phyloP scores from a whole-genome alignment of 257 asterid species.

The Nicotiana noctiflora region DNA sequence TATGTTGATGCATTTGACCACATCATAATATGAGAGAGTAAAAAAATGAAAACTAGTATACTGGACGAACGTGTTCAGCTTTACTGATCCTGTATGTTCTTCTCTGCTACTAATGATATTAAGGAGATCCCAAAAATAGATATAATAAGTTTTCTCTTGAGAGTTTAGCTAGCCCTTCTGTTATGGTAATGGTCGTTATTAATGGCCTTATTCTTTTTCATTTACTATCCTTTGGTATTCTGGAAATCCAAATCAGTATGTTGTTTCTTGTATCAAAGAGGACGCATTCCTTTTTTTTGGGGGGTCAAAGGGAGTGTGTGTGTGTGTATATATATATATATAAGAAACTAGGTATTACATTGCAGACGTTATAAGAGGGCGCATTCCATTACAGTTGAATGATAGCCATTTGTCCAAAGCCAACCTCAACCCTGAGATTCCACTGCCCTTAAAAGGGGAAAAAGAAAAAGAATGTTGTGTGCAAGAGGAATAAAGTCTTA shows the following conservation, averaged over 20 bases:
- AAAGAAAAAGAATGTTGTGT: background rate
- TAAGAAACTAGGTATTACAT: too few species aligned
- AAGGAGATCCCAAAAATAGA: background rate
- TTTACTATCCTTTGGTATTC: background rate
- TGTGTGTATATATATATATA: too few species aligned
- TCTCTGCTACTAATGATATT: background rate
- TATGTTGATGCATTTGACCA: background rate
- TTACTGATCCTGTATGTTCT: background rate
- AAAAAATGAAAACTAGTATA: background rate
- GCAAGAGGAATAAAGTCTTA: background rate
- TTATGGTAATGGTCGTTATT: background rate
- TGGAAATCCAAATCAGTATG: background rate
- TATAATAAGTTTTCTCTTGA: background rate
- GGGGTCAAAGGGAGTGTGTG: too few species aligned
- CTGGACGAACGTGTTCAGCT: background rate
- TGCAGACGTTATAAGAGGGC: too few species aligned
- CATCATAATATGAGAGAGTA: background rate
- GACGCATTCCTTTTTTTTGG: background rate
- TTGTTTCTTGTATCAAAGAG: background rate
- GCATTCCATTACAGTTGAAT: background rate
- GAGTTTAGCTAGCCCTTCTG: background rate
- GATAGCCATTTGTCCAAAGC: background rate
- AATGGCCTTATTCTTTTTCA: background rate
- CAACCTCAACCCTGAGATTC: background rate
- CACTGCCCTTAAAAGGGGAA: background rate